Percentiles rank a stretch among this genome's conserved stretches.
phyloP scores from a whole-genome alignment of 129 eudicot species.

The Tanacetum coccineum region DNA sequence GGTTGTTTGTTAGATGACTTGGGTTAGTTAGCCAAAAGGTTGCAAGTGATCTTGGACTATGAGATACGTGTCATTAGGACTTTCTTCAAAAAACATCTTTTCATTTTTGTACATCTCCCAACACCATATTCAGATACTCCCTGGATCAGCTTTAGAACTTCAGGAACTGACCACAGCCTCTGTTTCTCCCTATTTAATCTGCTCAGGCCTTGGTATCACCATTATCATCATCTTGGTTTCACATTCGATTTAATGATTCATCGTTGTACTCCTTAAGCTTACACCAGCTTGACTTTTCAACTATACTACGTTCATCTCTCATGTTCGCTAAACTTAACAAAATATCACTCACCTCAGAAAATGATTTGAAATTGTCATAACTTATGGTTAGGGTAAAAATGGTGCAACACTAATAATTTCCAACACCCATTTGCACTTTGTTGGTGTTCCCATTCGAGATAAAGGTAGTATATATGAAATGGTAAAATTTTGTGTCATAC shows the following conservation, averaged over 20 bases:
- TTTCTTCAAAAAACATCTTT: constrained; percentile 17
- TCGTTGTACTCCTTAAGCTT: not conserved
- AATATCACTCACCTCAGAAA: constrained; percentile 18
- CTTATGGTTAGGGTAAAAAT: too few species aligned
- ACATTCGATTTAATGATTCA: constrained; percentile 10
- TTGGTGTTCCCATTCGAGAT: too few species aligned
- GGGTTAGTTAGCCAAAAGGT: constrained; percentile 4
- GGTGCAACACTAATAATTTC: too few species aligned
- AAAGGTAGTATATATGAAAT: too few species aligned
- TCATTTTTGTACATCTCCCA: constrained; percentile 34
- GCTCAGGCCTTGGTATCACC: not conserved
- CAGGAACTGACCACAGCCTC: constrained; percentile 22
- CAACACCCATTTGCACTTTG: too few species aligned
- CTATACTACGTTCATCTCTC: constrained; percentile 1
- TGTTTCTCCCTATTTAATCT: constrained; percentile 22
- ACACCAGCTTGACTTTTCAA: not conserved
- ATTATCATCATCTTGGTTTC: constrained; percentile 5
- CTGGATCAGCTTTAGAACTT: constrained; percentile 30
- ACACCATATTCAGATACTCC: constrained; percentile 38
- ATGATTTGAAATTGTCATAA: constrained; percentile 11
- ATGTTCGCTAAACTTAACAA: not conserved
- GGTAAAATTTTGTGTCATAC: too few species aligned
- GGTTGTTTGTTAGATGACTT: too few species aligned
- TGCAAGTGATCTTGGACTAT: not conserved
- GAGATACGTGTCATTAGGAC: not conserved